Percentiles rank a stretch among this genome's conserved stretches.
These are phyloP conservation scores for Thalassiosira sp. DNA, from an alignment of 352 stramenopile genomes.

Conservation along the genomic window DNA sequence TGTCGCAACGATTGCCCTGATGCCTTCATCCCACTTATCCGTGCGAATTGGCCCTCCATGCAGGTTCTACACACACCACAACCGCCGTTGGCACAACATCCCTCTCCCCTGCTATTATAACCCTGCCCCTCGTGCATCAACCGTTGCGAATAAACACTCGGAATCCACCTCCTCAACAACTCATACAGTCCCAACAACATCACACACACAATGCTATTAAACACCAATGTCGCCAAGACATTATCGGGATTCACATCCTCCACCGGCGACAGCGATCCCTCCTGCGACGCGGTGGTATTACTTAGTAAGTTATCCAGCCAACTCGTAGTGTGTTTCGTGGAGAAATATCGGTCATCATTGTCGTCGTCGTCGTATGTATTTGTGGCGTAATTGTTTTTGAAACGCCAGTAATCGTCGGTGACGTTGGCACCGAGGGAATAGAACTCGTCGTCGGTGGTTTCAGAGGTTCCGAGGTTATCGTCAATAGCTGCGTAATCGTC, in stretches of 20 bases:
- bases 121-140: conserved; percentile 15
- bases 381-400: background rate
- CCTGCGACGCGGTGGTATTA: conserved; percentile 25
- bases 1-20: background rate
- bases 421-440: conserved; percentile 9
- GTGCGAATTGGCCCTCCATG: background rate
- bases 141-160: conserved; percentile 46
- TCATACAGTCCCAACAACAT: conserved; percentile 49
- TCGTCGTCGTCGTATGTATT: background rate
- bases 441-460: conserved; percentile 5
- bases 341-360: conserved; percentile 4
- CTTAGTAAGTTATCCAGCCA: conserved; percentile 45
- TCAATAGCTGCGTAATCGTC: no score
- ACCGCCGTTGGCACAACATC: no score
- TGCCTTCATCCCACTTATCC: conserved; percentile 11
- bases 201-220: conserved; percentile 50
- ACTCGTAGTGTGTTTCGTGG: conserved; percentile 10
- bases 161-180: conserved; percentile 46
- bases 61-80: no score
- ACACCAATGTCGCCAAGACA: conserved; percentile 40
- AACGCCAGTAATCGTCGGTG: conserved; percentile 18
- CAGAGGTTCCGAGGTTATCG: no score
- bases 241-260: conserved; percentile 53
- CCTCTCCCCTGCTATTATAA: no score
- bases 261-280: conserved; percentile 27